Evolutionary conservation across 768 basidiomycete genomes (phyloP).

Genomic region (Phanerochaete carnosa): DNA sequence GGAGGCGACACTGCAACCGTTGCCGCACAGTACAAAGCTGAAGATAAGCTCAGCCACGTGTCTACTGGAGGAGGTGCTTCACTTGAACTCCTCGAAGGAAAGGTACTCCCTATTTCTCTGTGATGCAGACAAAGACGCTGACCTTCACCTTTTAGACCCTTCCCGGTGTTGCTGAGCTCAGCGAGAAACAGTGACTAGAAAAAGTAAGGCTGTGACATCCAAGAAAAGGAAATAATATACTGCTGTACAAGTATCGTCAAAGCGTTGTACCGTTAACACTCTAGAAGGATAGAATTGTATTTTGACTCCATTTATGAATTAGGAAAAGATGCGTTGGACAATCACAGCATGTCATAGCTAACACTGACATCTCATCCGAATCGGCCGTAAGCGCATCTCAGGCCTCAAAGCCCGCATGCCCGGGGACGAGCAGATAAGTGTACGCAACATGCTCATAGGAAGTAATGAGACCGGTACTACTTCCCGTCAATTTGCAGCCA

Average conservation of each 20-base stretch:
- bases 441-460: neutral
- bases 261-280: conserved; percentile 43
- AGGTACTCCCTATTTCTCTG: conserved; percentile 48
- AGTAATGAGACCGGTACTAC: conserved; percentile 24
- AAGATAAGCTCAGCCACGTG: conserved; percentile 92
- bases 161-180: conserved; percentile 90
- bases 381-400: no score
- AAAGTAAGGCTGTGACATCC: neutral
- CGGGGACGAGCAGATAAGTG: no score
- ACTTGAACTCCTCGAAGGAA: conserved; percentile 96
- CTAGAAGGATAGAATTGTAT: neutral
- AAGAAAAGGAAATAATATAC: neutral
- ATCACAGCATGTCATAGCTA: neutral
- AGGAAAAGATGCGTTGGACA: neutral
- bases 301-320: neutral
- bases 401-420: no score
- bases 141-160: conserved; percentile 50
- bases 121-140: neutral
- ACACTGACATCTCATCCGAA: no score
- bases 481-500: conserved; percentile 83
- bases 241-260: conserved; percentile 6
- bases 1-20: conserved; percentile 97
- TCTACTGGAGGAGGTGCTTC: conserved; percentile 94
- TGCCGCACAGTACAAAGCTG: conserved; percentile 79
- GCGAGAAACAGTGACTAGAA: conserved; percentile 54